These are phyloP conservation scores for Elasticomyces elasticus DNA, from an alignment of 495 filamentous ascomycete genomes.

Conservation along the genomic window DNA sequence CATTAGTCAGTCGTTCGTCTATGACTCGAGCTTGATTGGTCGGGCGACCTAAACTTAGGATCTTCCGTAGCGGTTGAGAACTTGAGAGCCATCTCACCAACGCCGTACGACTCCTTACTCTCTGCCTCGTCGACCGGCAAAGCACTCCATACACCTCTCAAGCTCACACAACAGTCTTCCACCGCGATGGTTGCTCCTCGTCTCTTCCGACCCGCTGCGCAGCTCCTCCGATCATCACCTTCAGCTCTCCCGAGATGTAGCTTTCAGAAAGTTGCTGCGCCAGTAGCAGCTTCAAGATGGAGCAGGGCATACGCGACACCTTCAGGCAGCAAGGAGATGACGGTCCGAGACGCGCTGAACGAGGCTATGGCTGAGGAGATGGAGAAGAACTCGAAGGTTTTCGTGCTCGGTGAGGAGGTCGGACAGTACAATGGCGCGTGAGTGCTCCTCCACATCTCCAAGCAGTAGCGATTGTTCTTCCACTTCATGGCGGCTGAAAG, in stretches of 20 bases:
- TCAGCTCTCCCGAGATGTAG: constrained; percentile 43
- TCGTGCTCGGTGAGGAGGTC: constrained; percentile 93
- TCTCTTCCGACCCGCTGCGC: constrained; percentile 70
- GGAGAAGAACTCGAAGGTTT: constrained; percentile 86
- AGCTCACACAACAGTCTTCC: not conserved
- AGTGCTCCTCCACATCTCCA: constrained; percentile 25
- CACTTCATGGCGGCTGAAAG: too few species aligned
- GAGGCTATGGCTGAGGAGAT: constrained; percentile 96
- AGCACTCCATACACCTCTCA: not conserved
- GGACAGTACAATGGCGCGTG: constrained; percentile 98
- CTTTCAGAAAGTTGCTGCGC: constrained; percentile 40
- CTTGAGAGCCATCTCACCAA: not conserved
- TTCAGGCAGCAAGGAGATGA: constrained; percentile 76
- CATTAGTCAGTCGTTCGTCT: too few species aligned
- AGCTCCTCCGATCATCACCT: constrained; percentile 55
- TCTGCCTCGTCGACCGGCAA: not conserved
- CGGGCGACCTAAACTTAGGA: too few species aligned
- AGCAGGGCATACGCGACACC: constrained; percentile 32
- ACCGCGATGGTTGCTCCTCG: constrained; percentile 54
- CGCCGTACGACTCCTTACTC: not conserved
- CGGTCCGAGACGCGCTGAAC: constrained; percentile 92
- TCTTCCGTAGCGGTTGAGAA: too few species aligned
- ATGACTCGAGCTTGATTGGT: too few species aligned
- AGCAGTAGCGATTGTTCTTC: not conserved
- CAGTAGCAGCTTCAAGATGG: constrained; percentile 32